These are phyloP conservation scores for Pythium sp. DNA, from an alignment of 352 stramenopile genomes.

Conservation along the genomic window DNA sequence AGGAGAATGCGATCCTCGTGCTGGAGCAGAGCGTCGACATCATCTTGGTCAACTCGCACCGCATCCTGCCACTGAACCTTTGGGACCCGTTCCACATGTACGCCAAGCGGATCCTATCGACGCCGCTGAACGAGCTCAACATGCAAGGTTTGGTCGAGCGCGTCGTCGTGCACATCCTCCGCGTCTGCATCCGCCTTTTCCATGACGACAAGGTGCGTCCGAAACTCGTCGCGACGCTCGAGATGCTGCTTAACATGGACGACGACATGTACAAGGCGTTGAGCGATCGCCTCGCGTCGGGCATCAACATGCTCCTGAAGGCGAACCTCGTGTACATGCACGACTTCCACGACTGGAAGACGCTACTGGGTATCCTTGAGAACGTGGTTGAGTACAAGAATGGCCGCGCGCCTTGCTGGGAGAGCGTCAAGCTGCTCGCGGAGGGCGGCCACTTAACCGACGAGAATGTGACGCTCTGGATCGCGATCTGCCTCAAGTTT, in stretches of 20 bases:
- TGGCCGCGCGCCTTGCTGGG: conserved; percentile 65
- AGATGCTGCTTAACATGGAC: conserved; percentile 73
- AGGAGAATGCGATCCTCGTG: conserved; percentile 87
- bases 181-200: conserved; percentile 84
- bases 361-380: conserved; percentile 70
- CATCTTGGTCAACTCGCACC: conserved; percentile 82
- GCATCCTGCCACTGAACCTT: conserved; percentile 64
- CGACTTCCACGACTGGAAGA: conserved; percentile 76
- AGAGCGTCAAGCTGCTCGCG: conserved; percentile 68
- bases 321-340: conserved; percentile 89
- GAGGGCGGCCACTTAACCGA: conserved; percentile 72
- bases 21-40: conserved; percentile 82
- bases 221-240: conserved; percentile 78
- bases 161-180: conserved; percentile 83
- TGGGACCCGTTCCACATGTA: conserved; percentile 84
- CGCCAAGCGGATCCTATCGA: conserved; percentile 72
- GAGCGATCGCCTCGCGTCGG: conserved; percentile 75
- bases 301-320: conserved; percentile 83
- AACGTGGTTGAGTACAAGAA: conserved; percentile 81
- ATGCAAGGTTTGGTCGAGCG: conserved; percentile 80
- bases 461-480: conserved; percentile 82
- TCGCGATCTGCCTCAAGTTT: conserved; percentile 75
- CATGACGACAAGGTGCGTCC: conserved; percentile 80
- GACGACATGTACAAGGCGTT: conserved; percentile 79
- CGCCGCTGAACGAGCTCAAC: conserved; percentile 63